Evolutionary conservation across 2,329 filamentous ascomycete species (phyloP), one percentile per base, ranked within the genome.

Genomic region (Macrophomina phaseolina): DNA sequence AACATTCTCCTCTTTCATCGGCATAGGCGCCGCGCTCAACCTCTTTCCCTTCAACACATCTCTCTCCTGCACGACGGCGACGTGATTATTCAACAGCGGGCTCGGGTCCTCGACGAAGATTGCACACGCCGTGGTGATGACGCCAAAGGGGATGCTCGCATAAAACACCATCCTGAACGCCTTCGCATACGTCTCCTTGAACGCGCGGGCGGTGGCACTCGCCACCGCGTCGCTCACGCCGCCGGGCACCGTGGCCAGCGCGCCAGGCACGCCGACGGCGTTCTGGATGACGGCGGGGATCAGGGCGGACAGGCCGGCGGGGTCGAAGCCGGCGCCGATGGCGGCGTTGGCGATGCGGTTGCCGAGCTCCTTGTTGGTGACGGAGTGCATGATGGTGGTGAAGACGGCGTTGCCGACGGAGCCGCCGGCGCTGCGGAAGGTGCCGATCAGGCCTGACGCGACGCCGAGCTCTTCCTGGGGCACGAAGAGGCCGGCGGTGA

Each of bases 21-120:
- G 7, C 51, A 38, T 55, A 14, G 23, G 42, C 42, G 9, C 42
- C 11, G 36, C 42, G 2, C 16, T 18, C 1, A 46, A 4, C 8
- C 30, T 36, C 63, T 65, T 65, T 12, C 63, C 63, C n/a, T 52
- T 42, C 6, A 65, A 28, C 4, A 70, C 30, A 32, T 73, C 73
- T 67, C 70, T 73, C 67, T 76, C 72, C 61, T 74, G 69, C 67
- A 75, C 71, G 2, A 78, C 67, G 9, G 75, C 74, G 40, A 76
- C 69, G 61, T 78, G 73, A 65, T 75, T 76, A 14, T 71, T 78
- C 45, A 78, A 68, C 56, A 74, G 68, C 64, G 73, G 73, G 30
- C 70, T 72, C 30, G 74, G 72, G 68, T 78, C 76, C 32, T 69
- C 71, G 5, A 75, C 69, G 12, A 58, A 70, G n/a, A 71, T 65